A percentile compares a stretch with the other conserved stretches of the same genome.
Conservation (phyloP, 2,329 filamentous ascomycete species). For the Trichoderma sp. region DNA sequence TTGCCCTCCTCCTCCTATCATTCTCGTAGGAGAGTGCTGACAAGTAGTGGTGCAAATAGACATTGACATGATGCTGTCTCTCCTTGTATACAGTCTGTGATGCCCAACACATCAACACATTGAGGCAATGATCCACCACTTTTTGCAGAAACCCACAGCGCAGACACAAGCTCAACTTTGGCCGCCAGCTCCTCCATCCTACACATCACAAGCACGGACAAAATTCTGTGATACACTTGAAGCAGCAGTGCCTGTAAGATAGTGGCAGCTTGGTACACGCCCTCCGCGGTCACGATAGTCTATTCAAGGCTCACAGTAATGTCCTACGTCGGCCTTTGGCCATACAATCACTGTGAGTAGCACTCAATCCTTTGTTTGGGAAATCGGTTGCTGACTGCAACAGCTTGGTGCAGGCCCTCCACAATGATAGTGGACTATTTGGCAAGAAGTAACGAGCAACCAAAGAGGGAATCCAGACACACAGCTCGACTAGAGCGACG, state of each 20-base stretch:
- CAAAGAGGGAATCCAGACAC: slow-evolving; percentile 20
- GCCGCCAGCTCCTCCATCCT: neutral
- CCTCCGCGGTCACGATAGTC: slow-evolving; percentile 2
- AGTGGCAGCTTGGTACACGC: neutral
- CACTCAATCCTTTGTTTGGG: too few species aligned
- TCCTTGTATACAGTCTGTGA: neutral
- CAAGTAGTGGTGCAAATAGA: too few species aligned
- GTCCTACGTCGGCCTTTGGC: neutral
- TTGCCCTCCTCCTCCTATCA: neutral
- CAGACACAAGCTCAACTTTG: neutral
- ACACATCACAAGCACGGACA: neutral
- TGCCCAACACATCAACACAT: neutral
- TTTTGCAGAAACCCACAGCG: neutral
- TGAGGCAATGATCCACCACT: neutral
- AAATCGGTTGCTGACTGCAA: too few species aligned
- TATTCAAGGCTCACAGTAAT: neutral
- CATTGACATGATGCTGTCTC: too few species aligned
- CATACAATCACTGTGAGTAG: neutral
- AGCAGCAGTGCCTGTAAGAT: neutral
- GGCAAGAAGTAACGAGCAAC: neutral
- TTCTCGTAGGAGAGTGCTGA: neutral
- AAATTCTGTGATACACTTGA: neutral
- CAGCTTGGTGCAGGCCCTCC: neutral
- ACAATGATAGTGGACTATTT: slow-evolving; percentile 20
- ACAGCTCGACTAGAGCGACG: slow-evolving; percentile 12